These are phyloP conservation scores for Lactifluus volemus DNA, from an alignment of 768 basidiomycete genomes.

Conservation along the genomic window DNA sequence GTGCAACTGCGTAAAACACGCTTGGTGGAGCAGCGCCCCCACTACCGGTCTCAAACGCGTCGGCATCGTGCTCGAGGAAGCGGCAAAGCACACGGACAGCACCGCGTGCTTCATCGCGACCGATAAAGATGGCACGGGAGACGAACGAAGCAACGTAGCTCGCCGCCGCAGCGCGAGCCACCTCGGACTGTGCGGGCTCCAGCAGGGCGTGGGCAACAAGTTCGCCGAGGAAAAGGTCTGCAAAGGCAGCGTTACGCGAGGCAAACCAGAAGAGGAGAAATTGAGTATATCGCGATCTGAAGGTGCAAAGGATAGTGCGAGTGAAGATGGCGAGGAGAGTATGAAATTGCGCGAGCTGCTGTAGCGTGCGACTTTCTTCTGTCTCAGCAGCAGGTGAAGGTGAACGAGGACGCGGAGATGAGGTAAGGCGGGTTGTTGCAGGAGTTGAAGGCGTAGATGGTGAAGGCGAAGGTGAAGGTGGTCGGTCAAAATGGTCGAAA, in stretches of 20 bases:
- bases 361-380: slow-evolving; percentile 30
- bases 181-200: slow-evolving; percentile 41
- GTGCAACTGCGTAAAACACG: slow-evolving; percentile 87
- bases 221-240: slow-evolving; percentile 89
- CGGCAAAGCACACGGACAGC: slow-evolving; percentile 82
- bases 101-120: slow-evolving; percentile 58
- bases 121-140: slow-evolving; percentile 81
- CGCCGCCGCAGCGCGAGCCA: slow-evolving; percentile 86
- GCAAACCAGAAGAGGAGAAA: slow-evolving; percentile 95
- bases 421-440: slow-evolving; percentile 22
- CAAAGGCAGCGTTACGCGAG: slow-evolving; percentile 80
- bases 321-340: slow-evolving; percentile 91
- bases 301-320: slow-evolving; percentile 86
- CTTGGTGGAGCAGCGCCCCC: slow-evolving; percentile 39
- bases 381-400: slow-evolving; percentile 21
- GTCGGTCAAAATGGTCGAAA: slow-evolving; percentile 73
- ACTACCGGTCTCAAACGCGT: slow-evolving; percentile 42
- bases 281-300: slow-evolving; percentile 95
- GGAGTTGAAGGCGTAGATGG: slow-evolving; percentile 24
- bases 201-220: slow-evolving; percentile 89
- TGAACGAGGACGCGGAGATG: slow-evolving; percentile 4
- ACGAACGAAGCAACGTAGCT: slow-evolving; percentile 92
- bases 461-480: slow-evolving; percentile 26
- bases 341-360: slow-evolving; percentile 63
- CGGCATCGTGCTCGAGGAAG: slow-evolving; percentile 70